Percentiles rank a stretch among this genome's conserved stretches.
Evolutionary conservation across 208 protist genomes (phyloP).

Genomic region (Wallacemonas sp.): DNA sequence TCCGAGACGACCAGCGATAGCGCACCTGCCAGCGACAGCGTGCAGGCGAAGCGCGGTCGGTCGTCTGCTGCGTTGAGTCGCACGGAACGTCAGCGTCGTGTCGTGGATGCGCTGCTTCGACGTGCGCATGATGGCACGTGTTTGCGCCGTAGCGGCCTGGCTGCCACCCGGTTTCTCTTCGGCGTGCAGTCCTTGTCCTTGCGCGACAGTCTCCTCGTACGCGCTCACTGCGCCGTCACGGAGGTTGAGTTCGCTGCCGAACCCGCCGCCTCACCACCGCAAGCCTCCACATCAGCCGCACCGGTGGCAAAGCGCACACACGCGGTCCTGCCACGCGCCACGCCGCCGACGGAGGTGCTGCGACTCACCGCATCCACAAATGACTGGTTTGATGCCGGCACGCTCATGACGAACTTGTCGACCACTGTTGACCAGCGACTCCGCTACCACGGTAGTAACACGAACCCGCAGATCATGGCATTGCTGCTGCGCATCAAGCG

Average conservation of each 20-base stretch:
- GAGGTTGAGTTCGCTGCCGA: background rate
- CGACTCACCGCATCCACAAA: background rate
- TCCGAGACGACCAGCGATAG: background rate
- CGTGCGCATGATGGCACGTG: slow-evolving; percentile 24
- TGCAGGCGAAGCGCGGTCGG: no score
- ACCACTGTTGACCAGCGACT: background rate
- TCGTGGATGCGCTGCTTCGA: slow-evolving; percentile 11
- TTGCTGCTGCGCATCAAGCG: slow-evolving; percentile 1
- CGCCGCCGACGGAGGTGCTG: slow-evolving; percentile 36
- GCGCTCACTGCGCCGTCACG: slow-evolving; percentile 47
- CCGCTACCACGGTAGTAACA: background rate
- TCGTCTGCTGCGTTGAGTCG: no score
- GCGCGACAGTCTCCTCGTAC: slow-evolving; percentile 36
- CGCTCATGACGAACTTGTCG: background rate
- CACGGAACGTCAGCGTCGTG: slow-evolving; percentile 2
- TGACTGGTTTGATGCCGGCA: background rate
- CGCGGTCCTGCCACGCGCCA: slow-evolving; percentile 55
- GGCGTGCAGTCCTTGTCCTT: slow-evolving; percentile 24
- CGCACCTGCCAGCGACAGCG: background rate
- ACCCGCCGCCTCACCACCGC: background rate
- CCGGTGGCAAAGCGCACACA: no score
- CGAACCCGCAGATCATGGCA: background rate
- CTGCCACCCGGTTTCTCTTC: slow-evolving; percentile 25
- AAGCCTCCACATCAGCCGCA: background rate
- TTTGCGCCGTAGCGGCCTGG: slow-evolving; percentile 16